Conservation (phyloP, 2,329 filamentous ascomycete genomes). For the Torrubiellomyces zombiae region DNA sequence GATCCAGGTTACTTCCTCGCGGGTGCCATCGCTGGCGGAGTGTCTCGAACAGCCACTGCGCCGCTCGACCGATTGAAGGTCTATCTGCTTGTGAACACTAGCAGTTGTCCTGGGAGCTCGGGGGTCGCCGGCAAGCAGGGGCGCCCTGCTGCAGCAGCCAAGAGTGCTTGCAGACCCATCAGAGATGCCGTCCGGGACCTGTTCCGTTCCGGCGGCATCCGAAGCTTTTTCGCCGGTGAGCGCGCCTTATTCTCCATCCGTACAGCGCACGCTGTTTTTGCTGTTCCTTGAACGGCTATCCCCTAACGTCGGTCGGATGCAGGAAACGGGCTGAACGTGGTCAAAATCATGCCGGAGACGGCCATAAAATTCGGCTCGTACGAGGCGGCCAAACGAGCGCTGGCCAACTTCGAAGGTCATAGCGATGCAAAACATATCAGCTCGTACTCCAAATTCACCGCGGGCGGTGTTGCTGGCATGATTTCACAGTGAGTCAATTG, state of each 20-base stretch:
- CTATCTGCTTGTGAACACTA: constrained; percentile 85
- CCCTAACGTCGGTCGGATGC: constrained; percentile 1
- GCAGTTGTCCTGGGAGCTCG: constrained; percentile 29
- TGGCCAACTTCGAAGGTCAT: constrained; percentile 79
- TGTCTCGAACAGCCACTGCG: constrained; percentile 88
- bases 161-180: constrained; percentile 53
- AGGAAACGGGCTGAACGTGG: constrained; percentile 92
- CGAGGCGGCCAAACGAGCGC: constrained; percentile 78
- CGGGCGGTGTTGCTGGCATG: constrained; percentile 84
- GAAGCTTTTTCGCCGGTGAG: constrained; percentile 84
- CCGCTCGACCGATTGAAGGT: constrained; percentile 95
- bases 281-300: not conserved
- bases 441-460: constrained; percentile 73
- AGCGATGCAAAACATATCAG: constrained; percentile 64
- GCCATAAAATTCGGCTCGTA: constrained; percentile 97
- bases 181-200: constrained; percentile 58
- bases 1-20: constrained; percentile 96
- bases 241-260: constrained; percentile 1
- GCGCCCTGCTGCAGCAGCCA: constrained; percentile 44
- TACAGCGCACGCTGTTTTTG: not conserved
- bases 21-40: constrained; percentile 83
- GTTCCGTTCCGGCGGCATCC: constrained; percentile 71
- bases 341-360: constrained; percentile 98
- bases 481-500: constrained; percentile 56
- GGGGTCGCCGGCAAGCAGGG: constrained; percentile 54